phyloP scores from a whole-genome alignment of 2,329 filamentous ascomycete species.

The Whalleya microplaca region DNA sequence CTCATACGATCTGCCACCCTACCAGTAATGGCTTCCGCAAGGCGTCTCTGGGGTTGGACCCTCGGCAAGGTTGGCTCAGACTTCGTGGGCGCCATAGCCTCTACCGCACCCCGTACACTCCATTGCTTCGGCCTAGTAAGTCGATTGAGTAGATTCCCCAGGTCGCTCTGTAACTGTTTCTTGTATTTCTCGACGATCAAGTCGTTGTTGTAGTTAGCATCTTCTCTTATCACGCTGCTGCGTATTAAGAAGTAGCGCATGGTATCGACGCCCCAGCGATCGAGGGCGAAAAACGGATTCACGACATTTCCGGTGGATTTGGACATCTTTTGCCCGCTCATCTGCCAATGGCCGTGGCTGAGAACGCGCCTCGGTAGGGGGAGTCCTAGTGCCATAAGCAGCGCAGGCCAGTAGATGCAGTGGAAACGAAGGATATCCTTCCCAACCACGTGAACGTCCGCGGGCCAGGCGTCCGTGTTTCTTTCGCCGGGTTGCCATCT shows the following conservation, averaged over 20 bases:
- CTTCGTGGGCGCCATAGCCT: constrained; percentile 28
- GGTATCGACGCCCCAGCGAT: constrained; percentile 84
- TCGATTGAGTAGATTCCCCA: constrained; percentile 81
- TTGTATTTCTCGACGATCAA: constrained; percentile 77
- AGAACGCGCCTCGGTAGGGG: constrained; percentile 79
- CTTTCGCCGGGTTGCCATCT: constrained; percentile 69
- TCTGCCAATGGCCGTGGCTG: constrained; percentile 93
- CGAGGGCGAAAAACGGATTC: constrained; percentile 88
- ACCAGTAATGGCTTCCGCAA: constrained; percentile 44
- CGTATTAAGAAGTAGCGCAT: constrained; percentile 89
- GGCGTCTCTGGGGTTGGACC: constrained; percentile 42
- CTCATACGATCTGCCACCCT: constrained; percentile 62
- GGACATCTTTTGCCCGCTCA: constrained; percentile 92
- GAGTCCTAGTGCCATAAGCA: constrained; percentile 85
- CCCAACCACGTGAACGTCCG: constrained; percentile 88
- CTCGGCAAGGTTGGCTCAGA: constrained; percentile 24
- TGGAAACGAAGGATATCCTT: constrained; percentile 98
- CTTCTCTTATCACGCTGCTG: constrained; percentile 75
- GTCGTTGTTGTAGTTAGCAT: constrained; percentile 84
- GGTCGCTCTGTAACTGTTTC: constrained; percentile 73
- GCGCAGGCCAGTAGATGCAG: constrained; percentile 96
- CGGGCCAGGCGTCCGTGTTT: constrained; percentile 75
- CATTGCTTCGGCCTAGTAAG: constrained; percentile 71
- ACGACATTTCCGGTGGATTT: constrained; percentile 96
- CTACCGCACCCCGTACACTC: constrained; percentile 65